Evolutionary conservation across 1,139 yeast species (phyloP), one percentile per base, ranked within the genome.

Genomic region (Candida mesenterica): DNA sequence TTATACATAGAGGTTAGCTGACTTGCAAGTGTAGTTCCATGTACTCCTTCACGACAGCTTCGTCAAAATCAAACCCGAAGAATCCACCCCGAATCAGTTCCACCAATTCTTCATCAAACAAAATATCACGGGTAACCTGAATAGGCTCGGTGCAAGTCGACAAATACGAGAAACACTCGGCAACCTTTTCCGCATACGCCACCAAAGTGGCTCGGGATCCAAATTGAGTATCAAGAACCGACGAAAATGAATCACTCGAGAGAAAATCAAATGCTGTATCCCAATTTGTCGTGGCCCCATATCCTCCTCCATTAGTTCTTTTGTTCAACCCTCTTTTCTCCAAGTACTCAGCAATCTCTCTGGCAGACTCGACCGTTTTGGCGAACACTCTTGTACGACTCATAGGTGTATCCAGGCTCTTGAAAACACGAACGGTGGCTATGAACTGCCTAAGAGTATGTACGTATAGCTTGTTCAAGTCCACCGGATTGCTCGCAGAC

Each of bases 151-250:
- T 50, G 33, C 5, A 30, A 23, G 8, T 43, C 35, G 3, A 42
- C 33, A 63, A 33, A 40, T 49, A 57, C 18, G 43, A 46, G 34
- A 64, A 53, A 12, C 63, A 49, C 22, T 52, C 63, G 57, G 61
- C 59, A 2, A 62, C 37, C 36, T 53, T 57, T 24, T 50, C 57
- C 9, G 53, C 39, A 36, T 65, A 64, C 27, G 52, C 40, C 5
- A 43, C 38, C 36, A 62, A 48, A 29, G 57, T 56, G n/a, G 56
- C 61, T 33, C 44, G 44, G 24, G 65, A 58, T 1, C 70, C 71
- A 44, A 61, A 63, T 39, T 49, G 56, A 12, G 41, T 33, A 33
- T 59, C 48, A 10, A 54, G 36, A 22, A 60, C 44, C 4, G 22
- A 13, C 12, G 28, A 13, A 15, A 25, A 7, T 7, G 32, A 14